Base-by-base conservation (phyloP, 495 filamentous ascomycete species). In the Aspergillus ellipticus region DNA sequence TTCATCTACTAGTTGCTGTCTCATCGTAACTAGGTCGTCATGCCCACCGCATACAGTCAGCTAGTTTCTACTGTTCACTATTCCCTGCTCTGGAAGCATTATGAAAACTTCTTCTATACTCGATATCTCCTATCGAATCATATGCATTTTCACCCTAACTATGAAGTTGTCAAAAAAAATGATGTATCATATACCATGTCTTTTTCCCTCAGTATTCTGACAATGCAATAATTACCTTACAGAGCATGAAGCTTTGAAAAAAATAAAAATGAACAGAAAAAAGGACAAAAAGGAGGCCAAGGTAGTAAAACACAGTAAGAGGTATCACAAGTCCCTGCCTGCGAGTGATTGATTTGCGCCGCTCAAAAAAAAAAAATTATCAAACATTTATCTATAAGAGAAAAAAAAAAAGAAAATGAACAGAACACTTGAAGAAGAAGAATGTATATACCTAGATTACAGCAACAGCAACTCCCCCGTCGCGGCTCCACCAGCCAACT, bases 401-500 rank as follows among this genome's bases (percentile, higher is more conserved):
- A 39, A 49, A 54, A 43, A 15, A 50, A 46, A 54, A 56, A 43
- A 43, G 63, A 70, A 54, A 49, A 45, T 22, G 45, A 53, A 55
- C 13, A 19, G n/a, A 16, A n/a, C 21, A 21, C n/a, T n/a, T n/a
- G n/a, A n/a, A n/a, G n/a, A n/a, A n/a, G n/a, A 6, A 20, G 13
- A 49, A 28, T 33, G 46, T 6, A 17, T 17, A 16, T 33, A 53
- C 11, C 6, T 48, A 49, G 8, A 46, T 62, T 72, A 81, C 41
- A 81, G 60, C 51, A 78, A 54, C 42, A 80, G 62, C 46, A 81
- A 65, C 66, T 81, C 78, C 6, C 76, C 78, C 35, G 76, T 79
- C 43, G 75, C 75, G 37, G 71, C 72, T 21, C 77, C 76, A 51
- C 74, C 74, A 26, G 71, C 75, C 49, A 76, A 63, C 43, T 79